Percentiles rank a stretch among this genome's conserved stretches.
Conservation (phyloP, 1,284 basidiomycete species). For the Leccinum olivaceoglutinosum region DNA sequence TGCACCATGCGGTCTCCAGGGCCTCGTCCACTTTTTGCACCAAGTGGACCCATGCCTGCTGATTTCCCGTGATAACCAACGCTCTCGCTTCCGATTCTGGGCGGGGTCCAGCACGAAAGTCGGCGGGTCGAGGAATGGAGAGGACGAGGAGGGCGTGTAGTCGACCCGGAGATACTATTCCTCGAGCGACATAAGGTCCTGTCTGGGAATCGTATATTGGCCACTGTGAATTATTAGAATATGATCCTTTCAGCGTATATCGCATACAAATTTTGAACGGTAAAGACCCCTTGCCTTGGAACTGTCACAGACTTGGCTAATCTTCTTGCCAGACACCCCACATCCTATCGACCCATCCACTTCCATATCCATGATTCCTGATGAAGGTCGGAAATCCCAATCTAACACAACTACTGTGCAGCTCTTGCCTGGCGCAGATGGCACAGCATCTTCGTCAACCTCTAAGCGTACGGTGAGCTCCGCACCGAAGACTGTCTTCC, state of each 20-base stretch:
- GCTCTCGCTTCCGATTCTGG: constrained; percentile 7
- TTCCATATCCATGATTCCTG: constrained; percentile 51
- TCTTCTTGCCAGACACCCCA: constrained; percentile 53
- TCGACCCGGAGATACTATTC: too few species aligned
- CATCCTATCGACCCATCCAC: constrained; percentile 75
- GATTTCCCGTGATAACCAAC: constrained; percentile 32
- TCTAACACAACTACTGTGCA: constrained; percentile 34
- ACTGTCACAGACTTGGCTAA: neutral
- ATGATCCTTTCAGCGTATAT: constrained; percentile 63
- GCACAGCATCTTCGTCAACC: constrained; percentile 9
- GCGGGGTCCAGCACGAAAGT: constrained; percentile 44
- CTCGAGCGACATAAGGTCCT: constrained; percentile 46
- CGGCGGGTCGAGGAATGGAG: neutral
- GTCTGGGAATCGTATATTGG: constrained; percentile 66
- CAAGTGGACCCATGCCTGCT: constrained; percentile 56
- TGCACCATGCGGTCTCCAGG: constrained; percentile 69
- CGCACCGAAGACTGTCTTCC: constrained; percentile 58
- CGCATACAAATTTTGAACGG: constrained; percentile 77
- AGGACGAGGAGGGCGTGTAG: too few species aligned
- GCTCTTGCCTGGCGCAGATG: constrained; percentile 30
- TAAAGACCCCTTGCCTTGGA: constrained; percentile 21
- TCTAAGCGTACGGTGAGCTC: constrained; percentile 34
- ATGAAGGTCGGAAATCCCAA: constrained; percentile 28
- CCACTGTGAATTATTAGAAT: constrained; percentile 37
- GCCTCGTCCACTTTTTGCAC: constrained; percentile 24